phyloP scores from a whole-genome alignment of 2,329 filamentous ascomycete genomes.

The Nannizziopsis arthrosporioides region DNA sequence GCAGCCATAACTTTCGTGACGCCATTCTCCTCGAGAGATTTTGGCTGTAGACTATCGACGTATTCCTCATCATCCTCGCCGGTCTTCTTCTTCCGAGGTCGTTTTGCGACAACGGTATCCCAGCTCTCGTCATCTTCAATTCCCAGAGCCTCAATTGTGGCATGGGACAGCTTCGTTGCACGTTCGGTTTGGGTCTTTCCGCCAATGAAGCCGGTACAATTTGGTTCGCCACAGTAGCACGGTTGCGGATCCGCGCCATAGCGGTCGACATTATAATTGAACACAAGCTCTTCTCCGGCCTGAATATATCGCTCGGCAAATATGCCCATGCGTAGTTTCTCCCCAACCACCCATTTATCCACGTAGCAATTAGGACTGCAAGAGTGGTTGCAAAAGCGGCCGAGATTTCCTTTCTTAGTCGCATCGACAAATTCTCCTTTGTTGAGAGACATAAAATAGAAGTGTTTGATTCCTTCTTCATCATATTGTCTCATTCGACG shows the following conservation, averaged over 20 bases:
- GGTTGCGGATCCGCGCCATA: conserved; percentile 95
- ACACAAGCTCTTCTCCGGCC: conserved; percentile 87
- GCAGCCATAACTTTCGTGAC: conserved; percentile 93
- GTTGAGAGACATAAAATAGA: conserved; percentile 98
- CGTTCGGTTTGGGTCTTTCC: conserved; percentile 96
- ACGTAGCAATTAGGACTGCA: conserved; percentile 99
- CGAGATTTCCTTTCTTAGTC: conserved; percentile 90
- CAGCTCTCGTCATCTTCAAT: conserved; percentile 87
- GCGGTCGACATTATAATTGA: conserved; percentile 98
- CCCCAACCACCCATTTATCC: conserved; percentile 97
- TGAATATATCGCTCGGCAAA: conserved; percentile 78
- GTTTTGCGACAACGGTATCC: conserved; percentile 82
- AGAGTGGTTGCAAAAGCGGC: conserved; percentile 96
- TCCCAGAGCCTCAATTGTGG: conserved; percentile 86
- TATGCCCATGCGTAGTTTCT: conserved; percentile 97
- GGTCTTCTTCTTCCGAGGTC: conserved; percentile 81
- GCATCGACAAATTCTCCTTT: conserved; percentile 96
- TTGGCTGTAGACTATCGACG: conserved; percentile 74
- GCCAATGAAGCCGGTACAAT: conserved; percentile 92
- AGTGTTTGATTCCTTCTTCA: conserved; percentile 93
- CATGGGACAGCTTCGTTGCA: conserved; percentile 77
- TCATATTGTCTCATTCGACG: conserved; percentile 88
- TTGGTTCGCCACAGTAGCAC: conserved; percentile 89
- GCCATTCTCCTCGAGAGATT: conserved; percentile 65
- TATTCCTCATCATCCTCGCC: conserved; percentile 93